Base-by-base conservation (phyloP, 2,329 filamentous ascomycete species). In the Thielaviopsis musarum region DNA sequence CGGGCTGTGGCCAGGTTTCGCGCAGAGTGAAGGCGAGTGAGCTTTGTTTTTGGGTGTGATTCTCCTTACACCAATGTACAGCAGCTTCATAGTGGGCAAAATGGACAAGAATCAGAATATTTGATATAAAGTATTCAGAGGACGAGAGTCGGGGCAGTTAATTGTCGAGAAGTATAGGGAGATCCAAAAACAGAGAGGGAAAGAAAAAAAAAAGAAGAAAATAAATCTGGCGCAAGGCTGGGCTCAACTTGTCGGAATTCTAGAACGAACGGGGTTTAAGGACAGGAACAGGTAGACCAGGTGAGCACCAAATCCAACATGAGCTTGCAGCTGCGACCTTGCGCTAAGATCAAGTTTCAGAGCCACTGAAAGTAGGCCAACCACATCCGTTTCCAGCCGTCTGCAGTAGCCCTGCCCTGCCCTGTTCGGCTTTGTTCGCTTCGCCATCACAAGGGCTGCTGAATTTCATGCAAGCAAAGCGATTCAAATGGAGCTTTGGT, bases 1-100 rank as follows among this genome's bases (percentile, higher is more conserved):
- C 26, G 13, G 30, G 56, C 41, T 52, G 45, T 21, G 9, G 26
- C 19, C 9, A 52, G 24, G 45, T 34, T n/a, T 34, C 13, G 41
- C n/a, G 38, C 38, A 26, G 48, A 12, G 24, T 10, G 48, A 26
- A 24, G 13, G 48, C 22, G 30, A 15, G 54, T 30, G 17, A 12
- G 54, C 30, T 24, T 12, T 22, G 55, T 15, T n/a, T 17, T 34
- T 56, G 12, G 55, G 17, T 21, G 34, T 22, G 41, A n/a, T 48
- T 58, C 57, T 62, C 54, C 60, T 64, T 83, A 93, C 88, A 67
- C 88, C 88, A 69, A 94, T 88, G 73, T 93, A 93, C 72, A 87
- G 79, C 71, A 93, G 75, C 82, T 91, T 91, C 88, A 91, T 91
- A 69, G 67, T 83, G 73, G 57, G 21, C 19, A 54, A 45, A 24